Conservation (phyloP, 352 stramenopile genomes). For the Globisporangium canariense region DNA sequence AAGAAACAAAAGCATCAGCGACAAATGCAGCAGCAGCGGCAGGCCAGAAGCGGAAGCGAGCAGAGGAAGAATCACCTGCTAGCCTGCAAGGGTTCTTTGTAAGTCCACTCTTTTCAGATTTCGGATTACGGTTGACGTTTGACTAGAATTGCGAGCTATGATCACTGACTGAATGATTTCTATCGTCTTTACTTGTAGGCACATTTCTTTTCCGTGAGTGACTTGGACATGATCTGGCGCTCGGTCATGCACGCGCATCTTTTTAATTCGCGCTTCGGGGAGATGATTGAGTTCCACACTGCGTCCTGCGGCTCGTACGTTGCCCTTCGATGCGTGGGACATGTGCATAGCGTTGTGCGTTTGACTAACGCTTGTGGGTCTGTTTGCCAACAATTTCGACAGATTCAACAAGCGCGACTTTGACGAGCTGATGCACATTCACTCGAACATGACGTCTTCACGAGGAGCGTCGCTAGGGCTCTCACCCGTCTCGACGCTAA, state of each 20-base stretch:
- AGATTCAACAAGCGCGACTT: constrained; percentile 67
- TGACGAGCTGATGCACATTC: constrained; percentile 77
- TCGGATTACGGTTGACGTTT: not conserved
- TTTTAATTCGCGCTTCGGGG: constrained; percentile 54
- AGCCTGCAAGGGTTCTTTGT: constrained; percentile 13
- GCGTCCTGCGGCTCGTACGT: constrained; percentile 49
- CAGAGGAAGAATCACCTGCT: constrained; percentile 5
- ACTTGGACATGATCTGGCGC: constrained; percentile 60
- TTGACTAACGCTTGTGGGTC: no score
- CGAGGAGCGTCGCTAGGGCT: constrained; percentile 30
- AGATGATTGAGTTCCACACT: constrained; percentile 64
- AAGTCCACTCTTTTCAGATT: not conserved
- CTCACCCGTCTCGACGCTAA: constrained; percentile 41
- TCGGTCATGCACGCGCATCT: constrained; percentile 61
- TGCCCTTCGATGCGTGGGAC: not conserved
- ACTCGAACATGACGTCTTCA: constrained; percentile 38
- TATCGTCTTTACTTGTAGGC: constrained; percentile 23
- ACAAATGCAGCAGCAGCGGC: not conserved
- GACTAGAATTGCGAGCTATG: not conserved
- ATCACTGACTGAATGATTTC: not conserved
- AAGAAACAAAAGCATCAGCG: not conserved
- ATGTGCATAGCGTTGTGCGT: not conserved
- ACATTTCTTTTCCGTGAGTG: constrained; percentile 50
- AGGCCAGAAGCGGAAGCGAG: constrained; percentile 16
- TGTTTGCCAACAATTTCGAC: not conserved